Percentiles rank a stretch among this genome's conserved stretches.
Evolutionary conservation across 768 basidiomycete genomes (phyloP).

Genomic region (Naganishia kalamii): DNA sequence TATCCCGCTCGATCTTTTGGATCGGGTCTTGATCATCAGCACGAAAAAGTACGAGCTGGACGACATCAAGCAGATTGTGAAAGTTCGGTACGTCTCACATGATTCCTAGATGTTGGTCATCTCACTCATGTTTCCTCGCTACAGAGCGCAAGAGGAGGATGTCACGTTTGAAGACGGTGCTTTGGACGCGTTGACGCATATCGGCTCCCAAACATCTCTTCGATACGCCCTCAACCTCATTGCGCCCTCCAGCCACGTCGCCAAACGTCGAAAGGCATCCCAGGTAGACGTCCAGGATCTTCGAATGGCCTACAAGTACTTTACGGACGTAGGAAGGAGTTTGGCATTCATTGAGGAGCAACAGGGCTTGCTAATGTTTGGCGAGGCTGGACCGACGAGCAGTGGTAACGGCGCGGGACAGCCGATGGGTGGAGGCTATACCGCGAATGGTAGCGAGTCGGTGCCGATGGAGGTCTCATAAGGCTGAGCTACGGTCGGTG

Average conservation of each 20-base stretch:
- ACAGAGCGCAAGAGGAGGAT: slow-evolving; percentile 88
- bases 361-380: slow-evolving; percentile 46
- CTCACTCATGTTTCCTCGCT: not conserved
- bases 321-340: slow-evolving; percentile 44
- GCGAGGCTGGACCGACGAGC: slow-evolving; percentile 33
- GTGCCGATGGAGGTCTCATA: slow-evolving; percentile 30
- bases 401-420: slow-evolving; percentile 16
- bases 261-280: slow-evolving; percentile 69
- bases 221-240: slow-evolving; percentile 93
- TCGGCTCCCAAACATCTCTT: slow-evolving; percentile 82
- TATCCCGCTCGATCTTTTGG: slow-evolving; percentile 85
- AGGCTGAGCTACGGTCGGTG: not conserved
- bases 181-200: slow-evolving; percentile 69
- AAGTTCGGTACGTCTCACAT: slow-evolving; percentile 64
- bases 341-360: slow-evolving; percentile 44
- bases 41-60: slow-evolving; percentile 76
- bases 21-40: slow-evolving; percentile 91
- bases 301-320: slow-evolving; percentile 63
- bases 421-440: slow-evolving; percentile 7
- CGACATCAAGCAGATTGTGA: slow-evolving; percentile 84
- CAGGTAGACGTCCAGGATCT: slow-evolving; percentile 80
- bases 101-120: not conserved
- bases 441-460: slow-evolving; percentile 17
- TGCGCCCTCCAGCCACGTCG: slow-evolving; percentile 79
- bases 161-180: slow-evolving; percentile 72